Evolutionary conservation across 1,284 basidiomycete genomes (phyloP), one percentile per base, ranked within the genome.

Genomic region (Cystobasidiaceae sp.): DNA sequence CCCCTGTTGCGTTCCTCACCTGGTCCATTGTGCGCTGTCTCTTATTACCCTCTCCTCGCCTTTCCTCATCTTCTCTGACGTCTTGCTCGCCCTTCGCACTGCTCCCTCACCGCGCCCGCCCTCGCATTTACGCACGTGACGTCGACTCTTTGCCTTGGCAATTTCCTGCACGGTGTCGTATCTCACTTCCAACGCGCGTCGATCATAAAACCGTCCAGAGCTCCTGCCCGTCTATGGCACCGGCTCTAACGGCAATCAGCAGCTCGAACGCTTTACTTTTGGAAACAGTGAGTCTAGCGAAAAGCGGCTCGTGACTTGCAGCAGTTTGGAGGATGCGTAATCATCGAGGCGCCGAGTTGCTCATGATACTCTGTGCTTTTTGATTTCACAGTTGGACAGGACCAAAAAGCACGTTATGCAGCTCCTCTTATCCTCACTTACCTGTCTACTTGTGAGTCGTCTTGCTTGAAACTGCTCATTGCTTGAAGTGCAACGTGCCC

Each of bases 341-440:
- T n/a, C n/a, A n/a, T n/a, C n/a, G n/a, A n/a, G n/a, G n/a, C n/a
- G n/a, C n/a, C n/a, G n/a, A n/a, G n/a, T n/a, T 46, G 21, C n/a
- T 56, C 39, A 44, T n/a, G 41, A 43, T 28, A 27, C 15, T 43
- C 32, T 17, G 4, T 28, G 25, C 32, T 11, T 39, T n/a, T 11
- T 39, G 37, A 39, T n/a, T 11, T 39, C 37, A 5, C 54, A 56
- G 81, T 94, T 30, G 75, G 81, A 0, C 17, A 70, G 0, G 72
- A 79, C 55, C 75, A 84, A 44, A 81, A 83, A 57, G 66, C 71
- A 0, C 83, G 93, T 61, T 90, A 86, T 72, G 82, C 85, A 21
- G 89, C 86, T 0, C 90, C 92, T 73, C 74, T 93, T 45, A 78
- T 90, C 48, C 78, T 90, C 30, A 83, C 83, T 0, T 88, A 85